Base-by-base conservation (phyloP, 768 basidiomycete genomes). In the Boletus speciosus region DNA sequence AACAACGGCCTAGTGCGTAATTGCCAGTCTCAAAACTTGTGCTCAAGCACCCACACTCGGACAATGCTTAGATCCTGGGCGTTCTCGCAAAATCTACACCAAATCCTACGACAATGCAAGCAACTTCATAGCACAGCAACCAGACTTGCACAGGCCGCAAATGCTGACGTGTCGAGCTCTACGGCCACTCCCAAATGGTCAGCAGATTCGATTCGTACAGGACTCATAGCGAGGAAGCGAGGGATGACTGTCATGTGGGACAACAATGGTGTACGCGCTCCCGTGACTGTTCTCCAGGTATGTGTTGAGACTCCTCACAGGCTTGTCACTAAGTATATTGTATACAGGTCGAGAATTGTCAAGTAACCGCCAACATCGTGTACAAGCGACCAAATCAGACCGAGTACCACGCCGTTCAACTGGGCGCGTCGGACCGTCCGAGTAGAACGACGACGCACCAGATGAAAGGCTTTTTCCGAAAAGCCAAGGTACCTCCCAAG, bases 161-260 rank as follows among this genome's bases (percentile, higher is more conserved):
- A 51, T 40, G 41, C 61, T 15, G 58, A 39, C 31, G 55, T 56
- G 36, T 58, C 71, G n/a, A 31, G 59, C 27, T 55, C 66, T 5
- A 54, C 64, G 9, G 51, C 66, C 15, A 62, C 74, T 37, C 56
- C 76, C 11, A 86, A 88, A 80, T 97, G 95, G 95, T 84, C 84
- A 5, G 85, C 95, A 44, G 77, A 80, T 56, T 93, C 92, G 7
- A 81, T 89, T 58, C 82, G 97, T 53, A 96, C 94, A 0, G 97
- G 97, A 8, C 77, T 97, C 57, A 88, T 99, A 69, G 96, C 93
- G 25, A 81, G 88, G 54, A 99, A 99, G 77, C 84, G 93, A 52
- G 97, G 97, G 42, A 98, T 98, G 97, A 88, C 91, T 10, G 82
- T 82, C 14, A 74, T 98, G 65, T 98, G 93, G 91, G 90, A 94